Evolutionary conservation across 148 eudicot species (phyloP), one percentile per base, ranked within the genome.

Genomic region (Pouteria glomerata): DNA sequence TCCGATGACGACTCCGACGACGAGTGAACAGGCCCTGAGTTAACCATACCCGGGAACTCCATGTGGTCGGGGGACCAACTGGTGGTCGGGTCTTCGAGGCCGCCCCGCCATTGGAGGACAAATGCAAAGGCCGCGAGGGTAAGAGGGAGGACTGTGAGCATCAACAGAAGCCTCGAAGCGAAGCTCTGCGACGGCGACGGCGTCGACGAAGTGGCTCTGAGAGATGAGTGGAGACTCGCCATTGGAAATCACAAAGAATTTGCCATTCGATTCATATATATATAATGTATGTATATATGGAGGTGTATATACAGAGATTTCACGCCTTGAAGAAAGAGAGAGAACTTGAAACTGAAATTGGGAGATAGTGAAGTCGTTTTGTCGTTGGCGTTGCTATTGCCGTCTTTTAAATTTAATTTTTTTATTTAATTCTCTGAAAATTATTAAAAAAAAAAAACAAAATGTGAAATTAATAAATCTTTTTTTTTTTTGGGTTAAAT

Each of bases 41-140:
- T 12, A n/a, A 66, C 62, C 84, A 73, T 73, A 19, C 82, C 86
- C 34, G 85, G 85, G 39, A 88, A 80, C 41, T 74, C 58, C 24
- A 16, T 34, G 33, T 30, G 70, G 21, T 83, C 78, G 57, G 73
- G 56, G 4, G 78, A 59, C 78, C 76, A 85, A 0, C 80, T 79
- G 67, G 82, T 56, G 10, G 71, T 37, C 18, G 85, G 81, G 65
- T 84, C 80, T 39, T 70, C 57, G 58, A 70, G 23, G 12, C 80
- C 86, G 45, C 84, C 89, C 0, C 81, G 85, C 86, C 89, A 89
- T 76, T 83, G 91, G 45, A 89, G 89, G 53, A 83, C 71, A 71
- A 87, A 89, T 18, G 91, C 83, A 26, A 89, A 82, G 57, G 76
- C 41, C 11, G 90, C 84, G 27, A 89, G 82, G 10, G 69, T 74